These are phyloP conservation scores for Harrya chromipes DNA, from an alignment of 768 basidiomycete species.

Conservation along the genomic window DNA sequence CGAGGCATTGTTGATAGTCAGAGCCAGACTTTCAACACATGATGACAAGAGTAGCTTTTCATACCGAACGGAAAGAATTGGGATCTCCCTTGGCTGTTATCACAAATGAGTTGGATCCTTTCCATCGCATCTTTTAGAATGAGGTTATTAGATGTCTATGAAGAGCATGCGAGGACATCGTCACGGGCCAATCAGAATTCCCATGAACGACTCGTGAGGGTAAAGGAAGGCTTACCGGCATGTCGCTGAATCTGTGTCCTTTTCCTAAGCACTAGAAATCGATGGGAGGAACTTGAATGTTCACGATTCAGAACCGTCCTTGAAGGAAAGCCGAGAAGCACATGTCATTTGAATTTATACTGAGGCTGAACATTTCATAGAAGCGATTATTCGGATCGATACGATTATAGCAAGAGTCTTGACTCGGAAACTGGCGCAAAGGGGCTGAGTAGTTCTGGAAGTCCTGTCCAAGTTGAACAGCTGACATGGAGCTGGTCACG, in stretches of 20 bases:
- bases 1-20: neutral
- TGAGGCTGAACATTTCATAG: neutral
- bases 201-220: neutral
- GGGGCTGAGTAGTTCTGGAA: no score
- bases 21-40: neutral
- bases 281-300: neutral
- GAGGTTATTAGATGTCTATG: neutral
- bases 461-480: no score
- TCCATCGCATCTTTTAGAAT: neutral
- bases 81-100: neutral
- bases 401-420: neutral
- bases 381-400: neutral
- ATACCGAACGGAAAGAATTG: constrained; percentile 11
- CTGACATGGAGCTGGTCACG: no score
- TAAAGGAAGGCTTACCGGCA: neutral
- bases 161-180: neutral
- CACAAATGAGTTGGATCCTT: constrained; percentile 3
- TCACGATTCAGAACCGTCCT: neutral
- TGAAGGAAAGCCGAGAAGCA: neutral
- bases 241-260: neutral
- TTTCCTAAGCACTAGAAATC: neutral
- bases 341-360: neutral
- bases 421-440: no score
- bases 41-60: neutral
- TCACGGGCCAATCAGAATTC: neutral